Percentiles rank a stretch among this genome's conserved stretches.
Evolutionary conservation across 495 filamentous ascomycete species (phyloP).

Genomic region (Venustampulla echinocandica): DNA sequence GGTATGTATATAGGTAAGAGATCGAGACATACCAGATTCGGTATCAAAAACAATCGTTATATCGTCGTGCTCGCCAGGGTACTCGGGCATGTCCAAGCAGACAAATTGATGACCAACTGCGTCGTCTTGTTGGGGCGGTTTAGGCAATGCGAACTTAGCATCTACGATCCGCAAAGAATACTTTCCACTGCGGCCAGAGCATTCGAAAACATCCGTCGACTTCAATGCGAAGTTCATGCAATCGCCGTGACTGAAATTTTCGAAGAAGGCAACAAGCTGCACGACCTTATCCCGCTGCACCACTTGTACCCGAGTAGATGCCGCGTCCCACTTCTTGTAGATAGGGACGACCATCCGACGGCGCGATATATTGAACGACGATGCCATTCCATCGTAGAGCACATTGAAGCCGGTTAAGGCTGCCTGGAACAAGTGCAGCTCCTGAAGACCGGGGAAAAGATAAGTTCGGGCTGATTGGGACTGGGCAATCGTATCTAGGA

Average conservation of each 20-base stretch:
- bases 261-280: constrained; percentile 75
- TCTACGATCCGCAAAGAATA: constrained; percentile 67
- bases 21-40: constrained; percentile 55
- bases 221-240: constrained; percentile 84
- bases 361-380: constrained; percentile 72
- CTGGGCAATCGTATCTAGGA: constrained; percentile 35
- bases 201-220: constrained; percentile 70
- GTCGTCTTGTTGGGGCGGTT: constrained; percentile 15
- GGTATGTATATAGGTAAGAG: not conserved
- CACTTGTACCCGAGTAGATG: constrained; percentile 64
- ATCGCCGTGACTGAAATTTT: constrained; percentile 69
- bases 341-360: constrained; percentile 81
- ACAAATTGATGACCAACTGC: constrained; percentile 55
- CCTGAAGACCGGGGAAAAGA: constrained; percentile 42
- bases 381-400: constrained; percentile 63
- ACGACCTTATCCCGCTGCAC: constrained; percentile 61
- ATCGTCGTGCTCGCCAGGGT: constrained; percentile 85
- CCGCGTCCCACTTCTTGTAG: constrained; percentile 83
- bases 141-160: constrained; percentile 81
- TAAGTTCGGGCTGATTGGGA: constrained; percentile 40
- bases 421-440: constrained; percentile 67
- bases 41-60: constrained; percentile 75
- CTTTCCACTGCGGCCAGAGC: constrained; percentile 56
- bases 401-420: constrained; percentile 71
- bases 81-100: constrained; percentile 76